Evolutionary conservation across 768 basidiomycete species (phyloP).

Genomic region (Leccinum subgranulosum): DNA sequence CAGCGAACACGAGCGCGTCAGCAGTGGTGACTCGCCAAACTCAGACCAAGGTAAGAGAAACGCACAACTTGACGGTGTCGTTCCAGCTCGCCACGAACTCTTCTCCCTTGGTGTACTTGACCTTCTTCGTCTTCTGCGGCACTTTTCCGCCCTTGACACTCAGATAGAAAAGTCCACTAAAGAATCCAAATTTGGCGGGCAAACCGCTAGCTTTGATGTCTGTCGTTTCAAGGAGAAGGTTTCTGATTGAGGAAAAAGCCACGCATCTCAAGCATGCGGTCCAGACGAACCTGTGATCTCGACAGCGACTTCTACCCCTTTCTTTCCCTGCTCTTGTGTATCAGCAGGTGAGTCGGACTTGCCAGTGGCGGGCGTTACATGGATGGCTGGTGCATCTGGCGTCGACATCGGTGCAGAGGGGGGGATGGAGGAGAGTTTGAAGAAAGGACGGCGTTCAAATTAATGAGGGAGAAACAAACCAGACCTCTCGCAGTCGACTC

Average conservation of each 20-base stretch:
- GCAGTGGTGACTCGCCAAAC: not conserved
- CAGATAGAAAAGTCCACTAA: conserved; percentile 28
- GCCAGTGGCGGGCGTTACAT: not conserved
- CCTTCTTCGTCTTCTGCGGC: conserved; percentile 25
- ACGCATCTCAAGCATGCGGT: too few relatives aligned
- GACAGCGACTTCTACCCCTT: conserved; percentile 20
- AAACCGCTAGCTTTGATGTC: conserved; percentile 35
- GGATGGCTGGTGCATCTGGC: conserved; percentile 5
- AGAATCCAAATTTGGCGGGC: conserved; percentile 31
- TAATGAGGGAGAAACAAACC: not conserved
- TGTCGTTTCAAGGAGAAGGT: not conserved
- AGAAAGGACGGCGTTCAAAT: not conserved
- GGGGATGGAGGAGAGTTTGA: not conserved
- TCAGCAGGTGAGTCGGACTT: not conserved
- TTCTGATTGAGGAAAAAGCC: not conserved
- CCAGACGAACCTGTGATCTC: conserved; percentile 26
- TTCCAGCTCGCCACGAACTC: conserved; percentile 30
- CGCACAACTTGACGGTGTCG: conserved; percentile 27
- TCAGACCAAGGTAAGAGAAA: not conserved
- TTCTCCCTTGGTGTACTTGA: conserved; percentile 23
- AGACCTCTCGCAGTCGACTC: not conserved
- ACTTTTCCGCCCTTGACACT: conserved; percentile 28
- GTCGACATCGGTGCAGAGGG: conserved; percentile 10
- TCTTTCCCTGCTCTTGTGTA: not conserved
- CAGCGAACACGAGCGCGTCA: not conserved